phyloP scores from a whole-genome alignment of 352 stramenopile genomes.

The Globisporangium perplexum region DNA sequence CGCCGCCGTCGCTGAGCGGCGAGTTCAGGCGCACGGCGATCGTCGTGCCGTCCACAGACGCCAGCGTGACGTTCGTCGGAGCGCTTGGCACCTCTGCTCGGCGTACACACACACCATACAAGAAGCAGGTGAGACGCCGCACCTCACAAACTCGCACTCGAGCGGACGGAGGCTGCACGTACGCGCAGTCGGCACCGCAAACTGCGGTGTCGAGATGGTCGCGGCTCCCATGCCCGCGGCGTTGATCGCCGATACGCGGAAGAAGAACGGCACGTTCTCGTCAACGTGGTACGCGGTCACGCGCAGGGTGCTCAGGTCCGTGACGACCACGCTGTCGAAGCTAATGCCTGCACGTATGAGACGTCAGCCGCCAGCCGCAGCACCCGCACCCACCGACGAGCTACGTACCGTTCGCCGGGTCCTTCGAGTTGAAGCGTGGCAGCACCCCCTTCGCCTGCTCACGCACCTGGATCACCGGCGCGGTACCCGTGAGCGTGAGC shows the following conservation, averaged over 20 bases:
- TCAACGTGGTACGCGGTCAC: constrained; percentile 84
- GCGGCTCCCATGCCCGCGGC: constrained; percentile 60
- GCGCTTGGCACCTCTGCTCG: constrained; percentile 54
- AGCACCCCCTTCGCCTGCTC: constrained; percentile 68
- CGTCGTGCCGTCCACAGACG: constrained; percentile 84
- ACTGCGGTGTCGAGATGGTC: constrained; percentile 77
- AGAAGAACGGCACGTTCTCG: constrained; percentile 94
- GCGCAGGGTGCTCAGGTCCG: constrained; percentile 82
- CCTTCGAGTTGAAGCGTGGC: constrained; percentile 91
- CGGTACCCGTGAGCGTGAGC: constrained; percentile 86
- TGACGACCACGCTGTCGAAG: constrained; percentile 85
- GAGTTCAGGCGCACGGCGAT: constrained; percentile 73
- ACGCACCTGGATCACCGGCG: constrained; percentile 69
- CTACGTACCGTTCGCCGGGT: constrained; percentile 54
- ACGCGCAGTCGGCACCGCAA: constrained; percentile 80
- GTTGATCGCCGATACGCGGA: constrained; percentile 92
- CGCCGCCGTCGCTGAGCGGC: constrained; percentile 82
- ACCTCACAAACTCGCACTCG: neutral
- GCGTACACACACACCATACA: neutral
- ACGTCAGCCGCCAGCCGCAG: too few species aligned
- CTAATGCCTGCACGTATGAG: constrained; percentile 39
- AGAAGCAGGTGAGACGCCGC: too few species aligned
- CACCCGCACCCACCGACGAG: neutral
- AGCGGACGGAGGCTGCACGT: constrained; percentile 10
- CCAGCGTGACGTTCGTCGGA: constrained; percentile 68